These are phyloP conservation scores for Trypanosomatidae sp. DNA, from an alignment of 208 protist species.

Conservation along the genomic window DNA sequence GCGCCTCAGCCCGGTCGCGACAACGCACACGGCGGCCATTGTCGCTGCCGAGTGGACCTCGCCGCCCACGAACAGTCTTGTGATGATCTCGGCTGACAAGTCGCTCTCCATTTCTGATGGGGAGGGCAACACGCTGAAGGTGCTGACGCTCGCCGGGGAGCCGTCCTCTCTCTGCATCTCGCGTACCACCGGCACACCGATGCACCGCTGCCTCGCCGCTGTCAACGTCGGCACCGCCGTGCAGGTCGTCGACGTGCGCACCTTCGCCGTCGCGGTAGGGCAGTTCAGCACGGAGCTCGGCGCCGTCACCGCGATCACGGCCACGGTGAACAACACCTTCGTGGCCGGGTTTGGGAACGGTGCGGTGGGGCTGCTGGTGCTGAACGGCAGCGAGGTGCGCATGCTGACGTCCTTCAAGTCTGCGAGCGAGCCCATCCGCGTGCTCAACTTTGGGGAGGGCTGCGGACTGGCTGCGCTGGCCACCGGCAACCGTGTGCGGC, in stretches of 20 bases:
- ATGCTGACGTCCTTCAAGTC: slow-evolving; percentile 30
- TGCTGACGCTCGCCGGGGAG: slow-evolving; percentile 38
- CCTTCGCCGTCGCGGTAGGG: slow-evolving; percentile 47
- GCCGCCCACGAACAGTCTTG: slow-evolving; percentile 60
- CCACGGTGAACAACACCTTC: slow-evolving; percentile 30
- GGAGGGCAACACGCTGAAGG: slow-evolving; percentile 72
- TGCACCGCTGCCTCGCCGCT: slow-evolving; percentile 43
- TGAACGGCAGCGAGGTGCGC: slow-evolving; percentile 41
- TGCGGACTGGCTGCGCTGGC: slow-evolving; percentile 46
- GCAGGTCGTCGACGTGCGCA: slow-evolving; percentile 46
- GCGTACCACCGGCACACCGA: slow-evolving; percentile 26
- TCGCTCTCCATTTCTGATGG: slow-evolving; percentile 84
- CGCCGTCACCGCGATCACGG: slow-evolving; percentile 42
- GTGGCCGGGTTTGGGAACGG: slow-evolving; percentile 65
- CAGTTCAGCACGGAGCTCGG: slow-evolving; percentile 78
- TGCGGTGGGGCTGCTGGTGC: slow-evolving; percentile 43
- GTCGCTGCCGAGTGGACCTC: slow-evolving; percentile 85
- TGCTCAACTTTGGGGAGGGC: slow-evolving; percentile 45
- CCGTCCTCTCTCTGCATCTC: slow-evolving; percentile 68
- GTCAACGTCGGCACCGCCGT: slow-evolving; percentile 61
- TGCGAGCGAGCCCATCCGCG: slow-evolving; percentile 31
- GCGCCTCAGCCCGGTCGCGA: slow-evolving; percentile 86
- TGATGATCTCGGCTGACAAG: slow-evolving; percentile 87
- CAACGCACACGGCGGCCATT: slow-evolving; percentile 91
- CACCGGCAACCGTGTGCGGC: slow-evolving; percentile 46